phyloP scores from a whole-genome alignment of 2,329 filamentous ascomycete species.

The Ploettnerulaceae sp. region DNA sequence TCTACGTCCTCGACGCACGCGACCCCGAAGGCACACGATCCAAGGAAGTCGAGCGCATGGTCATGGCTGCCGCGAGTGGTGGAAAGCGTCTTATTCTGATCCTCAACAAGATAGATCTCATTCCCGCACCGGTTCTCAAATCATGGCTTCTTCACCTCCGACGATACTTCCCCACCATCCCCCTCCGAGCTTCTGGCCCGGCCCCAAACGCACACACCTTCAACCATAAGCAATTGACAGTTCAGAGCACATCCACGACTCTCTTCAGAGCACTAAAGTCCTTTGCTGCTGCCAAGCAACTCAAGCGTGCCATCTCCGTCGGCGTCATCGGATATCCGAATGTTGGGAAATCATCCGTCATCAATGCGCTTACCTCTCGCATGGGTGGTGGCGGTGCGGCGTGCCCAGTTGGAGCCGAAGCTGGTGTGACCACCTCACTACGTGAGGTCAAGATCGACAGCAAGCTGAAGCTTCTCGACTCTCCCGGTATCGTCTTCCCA shows the following conservation, averaged over 20 bases:
- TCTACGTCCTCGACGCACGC: slow-evolving; percentile 89
- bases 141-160: slow-evolving; percentile 81
- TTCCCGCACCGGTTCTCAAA: slow-evolving; percentile 76
- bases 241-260: slow-evolving; percentile 77
- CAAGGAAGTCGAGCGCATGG: slow-evolving; percentile 81
- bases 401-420: slow-evolving; percentile 86
- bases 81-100: slow-evolving; percentile 87
- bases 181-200: slow-evolving; percentile 76
- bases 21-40: slow-evolving; percentile 89
- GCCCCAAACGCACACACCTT: slow-evolving; percentile 85
- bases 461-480: slow-evolving; percentile 90
- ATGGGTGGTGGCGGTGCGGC: slow-evolving; percentile 65
- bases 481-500: slow-evolving; percentile 91
- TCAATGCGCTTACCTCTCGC: slow-evolving; percentile 82
- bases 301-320: slow-evolving; percentile 86
- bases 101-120: slow-evolving; percentile 91
- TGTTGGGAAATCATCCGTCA: slow-evolving; percentile 93
- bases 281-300: slow-evolving; percentile 73
- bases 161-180: slow-evolving; percentile 84
- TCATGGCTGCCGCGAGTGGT: slow-evolving; percentile 81
- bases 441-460: slow-evolving; percentile 90
- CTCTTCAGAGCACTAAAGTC: slow-evolving; percentile 88
- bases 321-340: slow-evolving; percentile 95
- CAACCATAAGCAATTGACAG: slow-evolving; percentile 84
- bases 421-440: slow-evolving; percentile 84